Evolutionary conservation across 208 protist species (phyloP).

Genomic region (Sergeia podlipaevii): DNA sequence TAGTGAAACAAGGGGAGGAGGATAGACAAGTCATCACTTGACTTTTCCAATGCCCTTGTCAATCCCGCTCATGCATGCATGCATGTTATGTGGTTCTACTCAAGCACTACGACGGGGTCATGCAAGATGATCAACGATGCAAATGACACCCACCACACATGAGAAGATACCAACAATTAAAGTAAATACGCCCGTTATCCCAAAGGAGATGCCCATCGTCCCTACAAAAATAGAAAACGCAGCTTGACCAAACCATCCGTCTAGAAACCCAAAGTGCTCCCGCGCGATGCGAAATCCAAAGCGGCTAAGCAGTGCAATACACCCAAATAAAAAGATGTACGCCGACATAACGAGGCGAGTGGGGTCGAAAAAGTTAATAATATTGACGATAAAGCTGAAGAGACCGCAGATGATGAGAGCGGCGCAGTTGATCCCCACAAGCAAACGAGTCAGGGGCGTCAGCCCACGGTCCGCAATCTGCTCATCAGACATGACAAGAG

Average conservation of each 20-base stretch:
- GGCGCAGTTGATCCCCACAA: conserved; percentile 23
- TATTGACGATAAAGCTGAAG: conserved; percentile 16
- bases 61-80: neutral
- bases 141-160: conserved; percentile 12
- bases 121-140: conserved; percentile 32
- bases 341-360: conserved; percentile 18
- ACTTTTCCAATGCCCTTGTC: no score
- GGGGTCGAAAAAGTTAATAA: conserved; percentile 16
- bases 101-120: conserved; percentile 2
- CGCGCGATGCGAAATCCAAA: conserved; percentile 16
- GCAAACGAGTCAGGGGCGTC: no score
- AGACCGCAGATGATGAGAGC: conserved; percentile 19
- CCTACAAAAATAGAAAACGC: conserved; percentile 42
- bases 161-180: conserved; percentile 28
- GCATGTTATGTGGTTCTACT: neutral
- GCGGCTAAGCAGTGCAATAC: conserved; percentile 13
- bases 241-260: conserved; percentile 23
- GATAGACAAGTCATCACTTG: no score
- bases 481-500: no score
- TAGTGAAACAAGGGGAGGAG: no score
- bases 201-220: conserved; percentile 26
- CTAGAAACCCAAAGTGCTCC: conserved; percentile 26
- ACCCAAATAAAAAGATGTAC: conserved; percentile 36
- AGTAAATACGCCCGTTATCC: conserved; percentile 10
- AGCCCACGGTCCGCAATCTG: no score